Evolutionary conservation across 23 red algal genomes (phyloP), one percentile per base, ranked within the genome.

Genomic region (Pyropia yezoensis): DNA sequence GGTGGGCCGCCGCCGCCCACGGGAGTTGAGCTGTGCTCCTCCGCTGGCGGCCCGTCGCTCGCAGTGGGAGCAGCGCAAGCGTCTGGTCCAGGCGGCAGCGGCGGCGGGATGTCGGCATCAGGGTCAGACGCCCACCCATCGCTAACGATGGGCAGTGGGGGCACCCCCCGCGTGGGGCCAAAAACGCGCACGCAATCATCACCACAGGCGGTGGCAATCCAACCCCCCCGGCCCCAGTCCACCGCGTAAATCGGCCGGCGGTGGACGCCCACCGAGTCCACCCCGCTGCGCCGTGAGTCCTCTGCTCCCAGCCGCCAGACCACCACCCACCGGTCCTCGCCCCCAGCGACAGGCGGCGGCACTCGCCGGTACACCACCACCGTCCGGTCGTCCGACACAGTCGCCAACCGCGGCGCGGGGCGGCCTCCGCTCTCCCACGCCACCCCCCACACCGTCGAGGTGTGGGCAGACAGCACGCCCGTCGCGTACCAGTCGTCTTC

Each of bases 401-500:
- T 87, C 20, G 62, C 83, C 60, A 96, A 27, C n/a, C 34, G 50
- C 18, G 7, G 39, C 39, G 39, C 39, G 39, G 39, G 7, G 39
- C 27, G 57, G 60, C 83, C 92, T 2, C 14, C 27, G 8, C 56
- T 47, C 63, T 78, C 68, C 69, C 84, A 96, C 13, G 83, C 66
- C 47, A 83, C 78, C 17, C 30, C 57, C 91, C 91, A 96, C 11
- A 96, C 91, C 49, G 91, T 96, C 16, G 83, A 76, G 21, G 34
- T 63, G 53, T 89, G 83, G 7, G 66, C 91, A 15, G 71, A 49
- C 19, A 96, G 71, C 51, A 62, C 49, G 49, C 76, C 78, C 54
- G 54, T 73, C 20, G 81, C 83, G 76, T 83, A 98, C 71, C 85
- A 83, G 54, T 98, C 94, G 65, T 90, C 80, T 30, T 86, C 79